Evolutionary conservation across 2,329 filamentous ascomycete genomes (phyloP), one percentile per base, ranked within the genome.

Genomic region (Nectriaceae sp.): DNA sequence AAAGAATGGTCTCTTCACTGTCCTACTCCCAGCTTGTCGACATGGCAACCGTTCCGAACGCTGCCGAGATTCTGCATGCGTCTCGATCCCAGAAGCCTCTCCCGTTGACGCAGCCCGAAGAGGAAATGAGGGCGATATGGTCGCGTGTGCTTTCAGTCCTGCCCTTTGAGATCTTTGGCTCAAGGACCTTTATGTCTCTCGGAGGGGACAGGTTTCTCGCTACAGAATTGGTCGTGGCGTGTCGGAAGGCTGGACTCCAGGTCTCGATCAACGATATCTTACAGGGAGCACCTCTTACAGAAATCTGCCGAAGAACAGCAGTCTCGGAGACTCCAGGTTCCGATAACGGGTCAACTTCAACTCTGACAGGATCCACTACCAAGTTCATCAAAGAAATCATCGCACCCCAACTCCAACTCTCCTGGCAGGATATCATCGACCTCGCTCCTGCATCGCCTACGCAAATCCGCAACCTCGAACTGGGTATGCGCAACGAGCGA

Each of bases 41-140:
- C 0, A 64, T 81, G 13, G 70, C 70, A 1, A 65, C 61, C 3
- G 67, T 70, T 10, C 63, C 69, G 2, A 73, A 70, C 37, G 63
- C 67, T 0, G 62, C 66, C 13, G 68, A 71, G 44, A 63, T 70
- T 4, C 68, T 67, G 47, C 57, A 61, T 55, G n/a, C 61, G 57
- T 29, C 53, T 3, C 45, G 59, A 2, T 44, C 50, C 0, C 60
- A 69, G 61, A 78, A 76, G 42, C 75, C 76, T 0, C 63, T 79
- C 2, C 77, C 77, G 0, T 46, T 79, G 24, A 79, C 77, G 0
- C 64, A 71, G 4, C 67, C 70, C 1, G 78, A 80, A 56, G 72
- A 76, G 51, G 62, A 63, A 5, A 75, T 81, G 71, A 67, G 76
- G 8, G 57, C 62, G 3, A 66, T 80, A 47, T 80, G 78, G 77